These are phyloP conservation scores for Podospora australis DNA, from an alignment of 495 filamentous ascomycete genomes.

Conservation along the genomic window DNA sequence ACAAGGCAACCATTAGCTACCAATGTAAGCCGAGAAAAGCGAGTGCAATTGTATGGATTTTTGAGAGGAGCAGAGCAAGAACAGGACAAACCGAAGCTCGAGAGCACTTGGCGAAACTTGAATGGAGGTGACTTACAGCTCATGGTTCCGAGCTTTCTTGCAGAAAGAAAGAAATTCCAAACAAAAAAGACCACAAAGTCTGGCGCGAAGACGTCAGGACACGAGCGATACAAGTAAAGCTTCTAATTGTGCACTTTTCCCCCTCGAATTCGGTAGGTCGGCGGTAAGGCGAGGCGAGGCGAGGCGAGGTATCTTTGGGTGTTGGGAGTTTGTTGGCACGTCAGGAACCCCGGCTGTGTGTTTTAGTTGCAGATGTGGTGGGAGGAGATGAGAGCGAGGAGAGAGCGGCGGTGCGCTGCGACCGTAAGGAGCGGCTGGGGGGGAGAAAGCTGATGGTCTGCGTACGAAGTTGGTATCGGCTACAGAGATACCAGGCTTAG, in stretches of 20 bases:
- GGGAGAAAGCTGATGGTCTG: neutral
- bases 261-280: neutral
- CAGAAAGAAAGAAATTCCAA: conserved; percentile 1
- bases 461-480: too few relatives aligned
- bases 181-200: too few relatives aligned
- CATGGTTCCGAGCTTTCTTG: conserved; percentile 25
- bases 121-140: conserved; percentile 32
- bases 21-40: conserved; percentile 9
- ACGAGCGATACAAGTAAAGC: conserved; percentile 5
- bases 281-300: too few relatives aligned
- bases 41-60: neutral
- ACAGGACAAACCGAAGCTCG: conserved; percentile 20
- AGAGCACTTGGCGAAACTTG: conserved; percentile 14
- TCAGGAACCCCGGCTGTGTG: conserved; percentile 10
- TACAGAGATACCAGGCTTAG: neutral
- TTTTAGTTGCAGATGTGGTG: conserved; percentile 5
- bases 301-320: too few relatives aligned
- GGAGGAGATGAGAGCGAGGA: conserved; percentile 5
- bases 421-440: conserved; percentile 20
- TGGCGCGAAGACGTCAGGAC: neutral
- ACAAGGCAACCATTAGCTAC: too few relatives aligned
- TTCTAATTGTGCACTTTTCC: neutral
- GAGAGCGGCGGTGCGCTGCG: conserved; percentile 9
- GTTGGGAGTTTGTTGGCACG: conserved; percentile 4
- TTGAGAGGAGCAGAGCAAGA: conserved; percentile 1